A percentile compares a stretch with the other conserved stretches of the same genome.
Conservation (phyloP, 148 eudicot genomes). For the Rhododendron mucronatum region DNA sequence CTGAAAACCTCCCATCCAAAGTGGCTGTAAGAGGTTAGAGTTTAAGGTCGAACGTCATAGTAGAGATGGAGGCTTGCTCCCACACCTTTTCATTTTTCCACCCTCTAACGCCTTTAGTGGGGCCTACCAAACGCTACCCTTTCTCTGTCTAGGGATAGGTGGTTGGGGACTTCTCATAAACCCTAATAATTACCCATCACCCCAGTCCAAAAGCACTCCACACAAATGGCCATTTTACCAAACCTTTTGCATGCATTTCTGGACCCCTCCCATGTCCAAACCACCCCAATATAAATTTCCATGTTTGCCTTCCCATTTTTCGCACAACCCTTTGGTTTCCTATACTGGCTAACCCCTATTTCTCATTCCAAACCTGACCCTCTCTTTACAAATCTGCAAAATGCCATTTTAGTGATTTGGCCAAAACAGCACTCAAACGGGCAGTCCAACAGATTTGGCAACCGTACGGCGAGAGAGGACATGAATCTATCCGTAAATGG, state of each 20-base stretch:
- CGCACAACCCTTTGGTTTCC: neutral
- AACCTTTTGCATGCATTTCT: neutral
- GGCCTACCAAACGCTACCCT: neutral
- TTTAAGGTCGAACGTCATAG: neutral
- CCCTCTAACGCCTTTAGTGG: neutral
- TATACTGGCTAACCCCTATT: neutral
- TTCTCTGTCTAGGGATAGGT: neutral
- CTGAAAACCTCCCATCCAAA: too few species aligned
- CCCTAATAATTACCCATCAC: neutral
- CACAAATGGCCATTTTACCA: neutral
- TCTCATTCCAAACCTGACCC: neutral
- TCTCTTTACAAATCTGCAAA: neutral
- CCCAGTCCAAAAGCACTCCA: neutral
- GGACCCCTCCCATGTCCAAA: neutral
- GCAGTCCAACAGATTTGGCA: neutral
- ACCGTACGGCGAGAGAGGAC: neutral
- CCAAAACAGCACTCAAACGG: neutral
- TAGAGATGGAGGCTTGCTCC: neutral
- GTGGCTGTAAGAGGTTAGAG: neutral
- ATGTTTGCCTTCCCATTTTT: neutral
- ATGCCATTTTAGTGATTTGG: neutral
- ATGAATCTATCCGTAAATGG: slow-evolving; percentile 50
- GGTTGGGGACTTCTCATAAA: neutral
- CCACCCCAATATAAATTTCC: neutral
- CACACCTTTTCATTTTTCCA: neutral